phyloP scores from a whole-genome alignment of 176 grass and related monocot genomes.

The Olyra latifolia region DNA sequence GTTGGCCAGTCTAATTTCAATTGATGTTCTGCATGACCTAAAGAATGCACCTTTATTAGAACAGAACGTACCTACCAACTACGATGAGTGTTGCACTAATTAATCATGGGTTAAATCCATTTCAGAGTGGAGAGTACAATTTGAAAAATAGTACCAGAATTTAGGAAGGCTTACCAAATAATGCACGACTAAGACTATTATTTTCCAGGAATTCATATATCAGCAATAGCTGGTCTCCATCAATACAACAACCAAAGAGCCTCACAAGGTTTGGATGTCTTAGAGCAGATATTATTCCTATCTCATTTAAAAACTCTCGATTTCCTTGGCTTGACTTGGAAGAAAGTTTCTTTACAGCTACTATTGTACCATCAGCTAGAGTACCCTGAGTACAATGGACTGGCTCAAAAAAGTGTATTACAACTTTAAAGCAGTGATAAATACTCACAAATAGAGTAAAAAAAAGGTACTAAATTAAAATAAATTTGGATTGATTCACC shows the following conservation, averaged over 20 bases:
- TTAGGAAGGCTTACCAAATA: constrained; percentile 65
- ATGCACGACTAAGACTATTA: constrained; percentile 80
- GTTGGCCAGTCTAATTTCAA: constrained; percentile 72
- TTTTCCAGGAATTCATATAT: constrained; percentile 94
- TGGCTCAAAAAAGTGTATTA: neutral
- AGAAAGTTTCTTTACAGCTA: constrained; percentile 88
- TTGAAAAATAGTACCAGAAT: constrained; percentile 1
- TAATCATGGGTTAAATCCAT: neutral
- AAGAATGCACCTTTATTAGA: constrained; percentile 19
- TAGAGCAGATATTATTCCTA: constrained; percentile 91
- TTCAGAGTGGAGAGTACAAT: neutral
- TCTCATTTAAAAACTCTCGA: constrained; percentile 87
- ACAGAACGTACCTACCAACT: neutral
- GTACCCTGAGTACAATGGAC: constrained; percentile 53
- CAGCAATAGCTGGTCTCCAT: constrained; percentile 75
- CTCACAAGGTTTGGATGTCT: constrained; percentile 91
- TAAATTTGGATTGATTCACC: neutral
- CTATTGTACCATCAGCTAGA: constrained; percentile 61
- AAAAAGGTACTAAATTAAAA: neutral
- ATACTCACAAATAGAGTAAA: neutral
- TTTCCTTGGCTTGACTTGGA: constrained; percentile 86
- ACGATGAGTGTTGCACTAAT: neutral
- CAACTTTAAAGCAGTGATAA: constrained; percentile 9
- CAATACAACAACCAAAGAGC: constrained; percentile 85
- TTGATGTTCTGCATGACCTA: constrained; percentile 52